Evolutionary conservation across 2,329 filamentous ascomycete genomes (phyloP), one percentile per base, ranked within the genome.

Genomic region (Bipolaris oryzae): DNA sequence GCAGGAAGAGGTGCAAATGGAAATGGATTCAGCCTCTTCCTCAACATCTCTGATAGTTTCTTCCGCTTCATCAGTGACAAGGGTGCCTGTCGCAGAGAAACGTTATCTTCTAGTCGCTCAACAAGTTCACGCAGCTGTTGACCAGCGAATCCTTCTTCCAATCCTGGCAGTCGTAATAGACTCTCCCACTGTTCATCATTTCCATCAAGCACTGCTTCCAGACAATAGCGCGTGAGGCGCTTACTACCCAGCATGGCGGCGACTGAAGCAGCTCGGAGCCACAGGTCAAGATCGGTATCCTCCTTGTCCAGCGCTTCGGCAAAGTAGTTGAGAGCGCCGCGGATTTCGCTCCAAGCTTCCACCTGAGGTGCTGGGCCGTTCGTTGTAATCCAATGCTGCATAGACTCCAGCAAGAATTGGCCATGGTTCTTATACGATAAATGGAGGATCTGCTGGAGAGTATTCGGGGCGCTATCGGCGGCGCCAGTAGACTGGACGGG

Each of bases 391-490:
- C 77, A 82, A 74, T 85, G 79, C 66, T 82, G 87, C 64, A 89
- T 85, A 55, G 79, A 80, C 73, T 99, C 94, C n/a, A 99, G 81
- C 55, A 89, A 81, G 71, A 96, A 97, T 71, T 98, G 91, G 39
- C 92, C 95, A 77, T 94, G 88, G 68, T 98, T 99, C 76, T 98
- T 99, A 81, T 96, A 92, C 1, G 94, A 90, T 7, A 99, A 84
- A 70, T 96, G 97, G 18, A 98, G 83, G 10, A 96, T 92, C 71
- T 97, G 93, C 0, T 91, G 89, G 9, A 98, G 80, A 46, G 89
- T 94, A 71, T 89, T 95, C 15, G 89, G 91, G 2, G 87, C 87
- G 25, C 86, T 88, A 62, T 96, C 92, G 46, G 86, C 85, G 47
- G 87, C 85, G 55, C 84, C 85, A 25, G 85, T 84, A 20, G 65